A percentile compares a stretch with the other conserved stretches of the same genome.
Evolutionary conservation across 257 asterid genomes (phyloP).

Genomic region (Anisodus acutangulus): DNA sequence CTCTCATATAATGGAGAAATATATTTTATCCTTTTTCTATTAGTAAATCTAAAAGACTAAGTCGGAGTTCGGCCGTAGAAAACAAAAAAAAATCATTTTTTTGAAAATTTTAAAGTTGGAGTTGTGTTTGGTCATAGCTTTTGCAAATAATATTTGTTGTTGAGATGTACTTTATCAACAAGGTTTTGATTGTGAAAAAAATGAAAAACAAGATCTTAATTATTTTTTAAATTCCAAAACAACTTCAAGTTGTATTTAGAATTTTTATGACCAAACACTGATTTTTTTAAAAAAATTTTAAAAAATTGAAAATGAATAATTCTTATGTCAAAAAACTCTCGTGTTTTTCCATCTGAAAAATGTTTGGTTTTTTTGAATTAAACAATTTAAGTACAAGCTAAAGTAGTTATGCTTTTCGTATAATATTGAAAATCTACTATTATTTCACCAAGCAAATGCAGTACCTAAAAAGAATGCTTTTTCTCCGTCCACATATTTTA

Average conservation of each 20-base stretch:
- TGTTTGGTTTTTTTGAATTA: not conserved
- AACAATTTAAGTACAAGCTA: not conserved
- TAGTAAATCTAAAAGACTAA: not conserved
- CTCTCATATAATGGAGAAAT: not conserved
- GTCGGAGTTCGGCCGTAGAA: not conserved
- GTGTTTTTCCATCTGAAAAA: not conserved
- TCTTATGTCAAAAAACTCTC: not conserved
- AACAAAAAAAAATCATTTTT: no score
- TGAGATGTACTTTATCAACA: no score
- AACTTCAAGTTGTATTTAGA: no score
- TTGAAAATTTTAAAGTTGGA: no score
- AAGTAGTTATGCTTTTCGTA: not conserved
- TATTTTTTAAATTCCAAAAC: no score
- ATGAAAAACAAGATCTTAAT: no score
- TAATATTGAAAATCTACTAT: not conserved
- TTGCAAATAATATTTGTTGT: no score
- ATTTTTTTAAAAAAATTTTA: no score
- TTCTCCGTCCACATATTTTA: constrained; percentile 17
- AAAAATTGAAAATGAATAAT: no score
- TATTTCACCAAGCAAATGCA: constrained; percentile 2
- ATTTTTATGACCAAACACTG: no score
- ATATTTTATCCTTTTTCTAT: not conserved
- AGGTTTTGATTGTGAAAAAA: no score
- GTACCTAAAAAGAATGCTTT: not conserved
- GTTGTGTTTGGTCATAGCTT: no score